Evolutionary conservation across 2,329 filamentous ascomycete genomes (phyloP).

Genomic region (Xylaria multiplex): DNA sequence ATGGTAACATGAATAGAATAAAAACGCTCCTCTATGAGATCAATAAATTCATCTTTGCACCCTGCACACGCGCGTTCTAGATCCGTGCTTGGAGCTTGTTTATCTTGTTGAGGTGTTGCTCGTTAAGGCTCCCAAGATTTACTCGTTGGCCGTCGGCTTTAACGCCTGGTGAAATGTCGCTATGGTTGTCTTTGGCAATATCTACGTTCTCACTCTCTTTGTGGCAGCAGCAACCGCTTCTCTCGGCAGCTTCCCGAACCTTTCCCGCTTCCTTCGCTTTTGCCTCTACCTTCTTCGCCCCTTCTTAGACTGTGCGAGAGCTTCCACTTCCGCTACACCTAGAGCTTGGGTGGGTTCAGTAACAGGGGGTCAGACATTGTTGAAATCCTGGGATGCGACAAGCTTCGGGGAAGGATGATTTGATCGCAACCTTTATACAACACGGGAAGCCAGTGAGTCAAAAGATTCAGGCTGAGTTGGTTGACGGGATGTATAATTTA

Average conservation of each 20-base stretch:
- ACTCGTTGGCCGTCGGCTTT: slow-evolving; percentile 66
- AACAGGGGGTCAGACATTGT: slow-evolving; percentile 50
- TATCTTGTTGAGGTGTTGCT: slow-evolving; percentile 73
- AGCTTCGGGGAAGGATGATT: neutral
- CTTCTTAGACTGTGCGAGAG: slow-evolving; percentile 70
- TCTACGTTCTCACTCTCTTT: slow-evolving; percentile 74
- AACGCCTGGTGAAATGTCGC: slow-evolving; percentile 70
- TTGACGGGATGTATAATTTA: neutral
- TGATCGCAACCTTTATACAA: neutral
- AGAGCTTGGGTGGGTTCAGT: slow-evolving; percentile 42
- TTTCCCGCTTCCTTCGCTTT: slow-evolving; percentile 91
- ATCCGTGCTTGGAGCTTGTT: slow-evolving; percentile 83
- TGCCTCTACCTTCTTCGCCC: slow-evolving; percentile 82
- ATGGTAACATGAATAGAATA: slow-evolving; percentile 87
- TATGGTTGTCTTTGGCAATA: slow-evolving; percentile 81
- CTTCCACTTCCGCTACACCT: slow-evolving; percentile 43
- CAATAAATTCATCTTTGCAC: slow-evolving; percentile 91
- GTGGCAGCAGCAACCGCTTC: slow-evolving; percentile 76
- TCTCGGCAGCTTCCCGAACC: slow-evolving; percentile 76
- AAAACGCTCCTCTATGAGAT: slow-evolving; percentile 78
- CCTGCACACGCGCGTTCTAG: slow-evolving; percentile 87
- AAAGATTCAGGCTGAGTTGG: neutral
- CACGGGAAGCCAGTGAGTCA: slow-evolving; percentile 7
- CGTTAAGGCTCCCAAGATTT: slow-evolving; percentile 70
- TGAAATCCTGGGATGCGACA: neutral